These are phyloP conservation scores for Penicillium desertorum DNA, from an alignment of 495 filamentous ascomycete genomes.

Conservation along the genomic window DNA sequence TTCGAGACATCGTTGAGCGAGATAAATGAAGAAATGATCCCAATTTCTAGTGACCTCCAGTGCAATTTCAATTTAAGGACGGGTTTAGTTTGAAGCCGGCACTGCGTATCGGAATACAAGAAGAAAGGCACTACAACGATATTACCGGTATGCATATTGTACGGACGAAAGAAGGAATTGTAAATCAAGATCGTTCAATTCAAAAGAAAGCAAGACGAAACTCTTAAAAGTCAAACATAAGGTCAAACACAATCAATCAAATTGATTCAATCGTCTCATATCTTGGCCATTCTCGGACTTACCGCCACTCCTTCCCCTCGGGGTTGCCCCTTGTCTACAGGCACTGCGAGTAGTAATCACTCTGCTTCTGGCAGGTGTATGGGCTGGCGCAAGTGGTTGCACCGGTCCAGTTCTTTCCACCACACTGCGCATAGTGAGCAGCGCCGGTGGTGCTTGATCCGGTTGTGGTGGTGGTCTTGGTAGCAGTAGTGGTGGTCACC, in stretches of 20 bases:
- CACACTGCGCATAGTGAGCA: conserved; percentile 49
- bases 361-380: conserved; percentile 39
- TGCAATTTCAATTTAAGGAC: no score
- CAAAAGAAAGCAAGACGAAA: not conserved
- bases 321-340: conserved; percentile 23
- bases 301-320: not conserved
- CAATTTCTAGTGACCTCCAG: no score
- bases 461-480: conserved; percentile 27
- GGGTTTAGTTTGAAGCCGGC: no score
- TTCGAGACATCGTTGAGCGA: no score
- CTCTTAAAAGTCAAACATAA: not conserved
- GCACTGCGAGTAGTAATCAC: conserved; percentile 49
- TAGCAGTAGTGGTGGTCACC: conserved; percentile 20
- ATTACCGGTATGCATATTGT: no score
- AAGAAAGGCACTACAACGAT: no score
- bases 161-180: no score
- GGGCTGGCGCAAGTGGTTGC: conserved; percentile 46
- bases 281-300: not conserved
- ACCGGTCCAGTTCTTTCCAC: conserved; percentile 49
- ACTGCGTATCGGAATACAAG: no score
- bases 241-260: not conserved
- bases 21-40: no score
- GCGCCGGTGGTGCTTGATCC: conserved; percentile 29
- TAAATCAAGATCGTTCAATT: not conserved
- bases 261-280: not conserved